Conservation (phyloP, 176 grass and related monocot genomes). For the Cenchrus purpureus region DNA sequence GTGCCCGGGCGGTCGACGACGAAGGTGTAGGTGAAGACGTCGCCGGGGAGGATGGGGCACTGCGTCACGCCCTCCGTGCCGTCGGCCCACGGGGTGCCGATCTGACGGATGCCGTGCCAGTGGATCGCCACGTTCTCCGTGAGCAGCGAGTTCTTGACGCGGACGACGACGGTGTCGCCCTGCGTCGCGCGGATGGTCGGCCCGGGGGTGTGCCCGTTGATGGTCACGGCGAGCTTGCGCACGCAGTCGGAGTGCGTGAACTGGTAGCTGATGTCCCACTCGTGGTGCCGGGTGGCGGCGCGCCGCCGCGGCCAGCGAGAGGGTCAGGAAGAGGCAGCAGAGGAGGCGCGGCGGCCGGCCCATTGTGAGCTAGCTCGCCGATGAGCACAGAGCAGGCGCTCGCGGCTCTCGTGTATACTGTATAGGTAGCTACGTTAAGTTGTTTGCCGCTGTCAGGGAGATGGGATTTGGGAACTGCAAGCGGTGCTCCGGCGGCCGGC, state of each 20-base stretch:
- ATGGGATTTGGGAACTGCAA: neutral
- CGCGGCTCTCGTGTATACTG: too few relatives aligned
- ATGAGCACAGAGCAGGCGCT: too few relatives aligned
- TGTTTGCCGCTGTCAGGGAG: neutral
- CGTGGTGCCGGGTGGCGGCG: conserved; percentile 49
- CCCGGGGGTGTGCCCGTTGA: conserved; percentile 69
- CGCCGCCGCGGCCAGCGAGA: neutral
- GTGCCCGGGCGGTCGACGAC: conserved; percentile 72
- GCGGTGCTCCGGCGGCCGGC: neutral
- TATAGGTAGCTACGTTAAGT: too few relatives aligned
- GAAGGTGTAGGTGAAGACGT: conserved; percentile 70
- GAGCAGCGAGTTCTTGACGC: conserved; percentile 65
- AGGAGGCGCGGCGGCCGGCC: conserved; percentile 6
- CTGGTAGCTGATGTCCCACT: conserved; percentile 77
- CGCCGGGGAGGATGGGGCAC: conserved; percentile 64
- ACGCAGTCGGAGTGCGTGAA: conserved; percentile 67
- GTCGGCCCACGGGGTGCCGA: conserved; percentile 81
- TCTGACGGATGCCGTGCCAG: conserved; percentile 88
- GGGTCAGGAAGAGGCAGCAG: conserved; percentile 41
- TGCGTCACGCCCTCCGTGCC: conserved; percentile 86
- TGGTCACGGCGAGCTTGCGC: conserved; percentile 71
- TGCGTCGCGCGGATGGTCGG: conserved; percentile 69
- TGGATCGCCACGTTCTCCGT: conserved; percentile 89
- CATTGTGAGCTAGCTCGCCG: neutral
- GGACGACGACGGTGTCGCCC: conserved; percentile 70